phyloP scores from a whole-genome alignment of 805 yeast genomes.

The Helenozyma rhizophorensis region DNA sequence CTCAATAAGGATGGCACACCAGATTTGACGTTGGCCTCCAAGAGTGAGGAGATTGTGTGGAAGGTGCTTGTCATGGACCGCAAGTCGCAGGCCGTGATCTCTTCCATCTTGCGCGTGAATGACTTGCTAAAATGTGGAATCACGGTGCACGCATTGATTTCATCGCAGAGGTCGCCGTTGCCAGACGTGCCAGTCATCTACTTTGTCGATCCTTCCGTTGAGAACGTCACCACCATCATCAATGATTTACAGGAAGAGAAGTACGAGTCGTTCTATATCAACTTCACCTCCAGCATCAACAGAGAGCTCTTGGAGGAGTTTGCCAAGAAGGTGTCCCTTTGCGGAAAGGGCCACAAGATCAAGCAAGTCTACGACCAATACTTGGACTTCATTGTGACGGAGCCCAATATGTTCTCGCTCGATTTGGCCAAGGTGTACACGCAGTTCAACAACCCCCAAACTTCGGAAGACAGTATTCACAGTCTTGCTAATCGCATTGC shows the following conservation, averaged over 20 bases:
- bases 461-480: slow-evolving; percentile 74
- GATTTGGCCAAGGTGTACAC: slow-evolving; percentile 66
- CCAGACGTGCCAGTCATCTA: slow-evolving; percentile 95
- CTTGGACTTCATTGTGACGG: slow-evolving; percentile 86
- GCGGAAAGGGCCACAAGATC: slow-evolving; percentile 67
- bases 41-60: slow-evolving; percentile 76
- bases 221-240: slow-evolving; percentile 64
- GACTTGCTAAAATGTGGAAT: slow-evolving; percentile 88
- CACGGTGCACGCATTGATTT: slow-evolving; percentile 79
- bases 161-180: slow-evolving; percentile 69
- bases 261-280: slow-evolving; percentile 76
- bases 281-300: slow-evolving; percentile 76
- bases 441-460: slow-evolving; percentile 61
- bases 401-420: slow-evolving; percentile 82
- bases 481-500: slow-evolving; percentile 65
- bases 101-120: slow-evolving; percentile 88
- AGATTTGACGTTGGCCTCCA: slow-evolving; percentile 50
- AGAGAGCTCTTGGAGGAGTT: slow-evolving; percentile 82
- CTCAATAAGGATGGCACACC: slow-evolving; percentile 62
- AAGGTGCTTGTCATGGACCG: slow-evolving; percentile 82
- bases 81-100: slow-evolving; percentile 77
- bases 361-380: slow-evolving; percentile 94
- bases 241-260: slow-evolving; percentile 70
- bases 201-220: slow-evolving; percentile 82
- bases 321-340: slow-evolving; percentile 73